Evolutionary conservation across 2,329 filamentous ascomycete genomes (phyloP).

Genomic region (Aspergillus sp.): DNA sequence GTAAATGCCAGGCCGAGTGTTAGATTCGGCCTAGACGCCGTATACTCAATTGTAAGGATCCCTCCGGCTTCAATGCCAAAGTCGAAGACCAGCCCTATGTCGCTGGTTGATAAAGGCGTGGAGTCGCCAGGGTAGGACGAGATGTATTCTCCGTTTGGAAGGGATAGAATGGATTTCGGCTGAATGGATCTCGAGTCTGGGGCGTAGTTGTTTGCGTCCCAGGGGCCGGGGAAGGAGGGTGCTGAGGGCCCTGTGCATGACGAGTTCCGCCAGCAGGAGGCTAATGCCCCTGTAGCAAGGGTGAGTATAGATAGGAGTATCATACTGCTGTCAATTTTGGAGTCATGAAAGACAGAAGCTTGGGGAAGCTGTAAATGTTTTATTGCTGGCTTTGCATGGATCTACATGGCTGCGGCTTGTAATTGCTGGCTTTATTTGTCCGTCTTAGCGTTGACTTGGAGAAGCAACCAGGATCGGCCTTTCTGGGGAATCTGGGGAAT

Average conservation of each 20-base stretch:
- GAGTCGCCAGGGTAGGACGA: constrained; percentile 29
- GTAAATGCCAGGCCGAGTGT: constrained; percentile 50
- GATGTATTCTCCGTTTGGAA: constrained; percentile 27
- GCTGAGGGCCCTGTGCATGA: constrained; percentile 52
- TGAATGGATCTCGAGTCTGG: constrained; percentile 52
- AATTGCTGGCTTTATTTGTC: background rate
- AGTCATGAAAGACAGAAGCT: too few species aligned
- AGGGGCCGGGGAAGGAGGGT: constrained; percentile 56
- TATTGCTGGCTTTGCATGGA: too few species aligned
- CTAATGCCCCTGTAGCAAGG: background rate
- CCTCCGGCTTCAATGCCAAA: constrained; percentile 61
- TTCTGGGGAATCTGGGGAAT: background rate
- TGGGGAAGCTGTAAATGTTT: too few species aligned
- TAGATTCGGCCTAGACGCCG: constrained; percentile 31
- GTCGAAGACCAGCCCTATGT: constrained; percentile 51
- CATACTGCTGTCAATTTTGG: background rate
- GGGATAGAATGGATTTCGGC: constrained; percentile 47
- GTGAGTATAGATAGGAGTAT: background rate
- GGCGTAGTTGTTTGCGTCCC: constrained; percentile 60
- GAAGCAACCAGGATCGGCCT: background rate
- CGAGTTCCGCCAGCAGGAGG: constrained; percentile 56
- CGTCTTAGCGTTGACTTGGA: background rate
- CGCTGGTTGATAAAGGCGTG: constrained; percentile 45
- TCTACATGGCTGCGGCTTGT: background rate
- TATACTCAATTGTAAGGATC: constrained; percentile 54